Evolutionary conservation across 2,329 filamentous ascomycete genomes (phyloP), one percentile per base, ranked within the genome.

Genomic region (Zymoseptoria brevis): DNA sequence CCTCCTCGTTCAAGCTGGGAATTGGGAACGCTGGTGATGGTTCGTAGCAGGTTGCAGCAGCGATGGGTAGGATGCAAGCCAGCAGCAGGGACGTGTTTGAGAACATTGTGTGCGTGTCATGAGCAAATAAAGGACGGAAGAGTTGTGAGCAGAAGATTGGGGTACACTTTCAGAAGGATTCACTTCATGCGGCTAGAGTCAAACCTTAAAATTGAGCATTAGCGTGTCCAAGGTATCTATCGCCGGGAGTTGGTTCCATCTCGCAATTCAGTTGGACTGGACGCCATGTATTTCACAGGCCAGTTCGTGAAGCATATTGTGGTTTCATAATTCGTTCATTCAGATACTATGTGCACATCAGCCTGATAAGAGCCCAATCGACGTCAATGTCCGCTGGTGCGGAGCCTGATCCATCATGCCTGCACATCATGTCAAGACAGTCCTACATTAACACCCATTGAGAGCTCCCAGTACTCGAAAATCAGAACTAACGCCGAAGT

Each of bases 11-110:
- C 54, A 64, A 68, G 19, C 19, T 19, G 4, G 74, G 74, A 11
- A 69, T 64, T n/a, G 73, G 74, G 56, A 75, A 74, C 6, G 74
- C 74, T n/a, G 70, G 66, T 8, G 66, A 69, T 4, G 72, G 71
- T 52, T 75, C 74, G 60, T 70, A 72, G 61, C 74, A 77, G 30
- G 55, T 60, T 11, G 61, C 52, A 7, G 49, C 26, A 11, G 56
- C 51, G n/a, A 55, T 16, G 13, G 4, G 4, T 1, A 45, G 35
- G 4, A 45, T 16, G 35, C 16, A 45, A n/a, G 4, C 35, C 35
- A 45, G 16, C 13, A n/a, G 35, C 4, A n/a, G 13, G 16, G 5
- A 5, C 2, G 16, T n/a, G 11, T n/a, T 45, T 13, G 16, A 45
- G 1, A 45, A n/a, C 35, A 45, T 45, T 2, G 7, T 45, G 11